Base-by-base conservation (phyloP, 148 eudicot genomes). In the Rhododendron vialii region DNA sequence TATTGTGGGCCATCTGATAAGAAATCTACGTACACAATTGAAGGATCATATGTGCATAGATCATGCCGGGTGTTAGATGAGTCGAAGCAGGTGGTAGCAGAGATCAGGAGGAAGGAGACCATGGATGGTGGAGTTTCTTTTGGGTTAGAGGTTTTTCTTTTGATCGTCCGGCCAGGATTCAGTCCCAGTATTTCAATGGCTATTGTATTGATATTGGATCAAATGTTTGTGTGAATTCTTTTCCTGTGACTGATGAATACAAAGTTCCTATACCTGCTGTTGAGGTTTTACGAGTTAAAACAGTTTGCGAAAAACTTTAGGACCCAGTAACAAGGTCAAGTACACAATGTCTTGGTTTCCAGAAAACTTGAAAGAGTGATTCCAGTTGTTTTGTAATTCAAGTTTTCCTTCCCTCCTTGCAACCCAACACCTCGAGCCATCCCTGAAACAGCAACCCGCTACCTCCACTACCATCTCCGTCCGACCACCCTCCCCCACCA, bases 21-120 rank as follows among this genome's bases (percentile, higher is more conserved):
- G 85, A 89, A 76, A 11, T 88, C 79, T 20, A 87, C 82, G 20
- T 96, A 91, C 81, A 87, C 86, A 78, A 89, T 96, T 12, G 95
- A 95, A 87, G 99, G 99, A 6, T 92, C 94, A 1, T 96, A 94
- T 13, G 65, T 83, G 50, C 88, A 90, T 36, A 78, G 96, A 86
- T 92, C 92, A 0, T 96, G 99, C 81, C 89, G 86, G 84, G 88
- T 96, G 12, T 22, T 89, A 24, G 97, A 95, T 76, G 92, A 90
- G n/a, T 87, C 89, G 55, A 91, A 90, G 45, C 90, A 83, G 28
- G 82, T 92, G 35, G 94, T 94, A n/a, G 95, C 92, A 0, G 99
- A 96, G 92, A 91, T 96, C 79, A 92, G 86, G 92, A 92, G 86
- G 86, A 96, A 96, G 88, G 94, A 96, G 79, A 91, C 92, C 1